These are phyloP conservation scores for Botrytis pseudocinerea DNA, from an alignment of 2,329 filamentous ascomycete species.

Conservation along the genomic window DNA sequence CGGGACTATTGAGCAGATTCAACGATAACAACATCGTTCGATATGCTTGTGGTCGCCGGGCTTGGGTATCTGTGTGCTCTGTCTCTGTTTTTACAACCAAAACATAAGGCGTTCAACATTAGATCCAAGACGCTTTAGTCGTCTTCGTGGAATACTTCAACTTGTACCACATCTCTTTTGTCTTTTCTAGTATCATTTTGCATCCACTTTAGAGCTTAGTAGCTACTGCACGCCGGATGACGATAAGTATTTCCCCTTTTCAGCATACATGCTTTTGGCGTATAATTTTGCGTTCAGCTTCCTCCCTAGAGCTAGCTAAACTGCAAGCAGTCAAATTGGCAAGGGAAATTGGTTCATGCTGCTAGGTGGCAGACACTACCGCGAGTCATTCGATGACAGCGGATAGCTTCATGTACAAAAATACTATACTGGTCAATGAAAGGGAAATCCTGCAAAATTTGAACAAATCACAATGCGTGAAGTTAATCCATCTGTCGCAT, in stretches of 20 bases:
- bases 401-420: constrained; percentile 19
- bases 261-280: constrained; percentile 6
- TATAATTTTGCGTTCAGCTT: neutral
- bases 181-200: constrained; percentile 27
- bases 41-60: constrained; percentile 50
- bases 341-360: constrained; percentile 15
- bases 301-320: constrained; percentile 6
- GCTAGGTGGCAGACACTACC: constrained; percentile 21
- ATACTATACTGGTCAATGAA: constrained; percentile 19
- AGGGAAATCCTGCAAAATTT: neutral
- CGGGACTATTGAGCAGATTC: constrained; percentile 45
- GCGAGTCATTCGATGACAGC: constrained; percentile 22
- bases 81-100: constrained; percentile 84
- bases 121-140: constrained; percentile 66
- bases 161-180: constrained; percentile 54
- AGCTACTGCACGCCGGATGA: constrained; percentile 21
- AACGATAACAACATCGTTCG: constrained; percentile 72
- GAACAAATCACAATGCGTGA: constrained; percentile 14
- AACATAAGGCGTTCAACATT: constrained; percentile 76
- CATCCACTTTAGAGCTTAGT: constrained; percentile 25
- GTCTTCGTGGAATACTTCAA: constrained; percentile 66
- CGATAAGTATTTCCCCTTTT: constrained; percentile 19
- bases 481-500: constrained; percentile 5
- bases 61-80: constrained; percentile 68
- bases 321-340: constrained; percentile 7